A percentile compares a stretch with the other conserved stretches of the same genome.
Conservation (phyloP, 805 yeast genomes). For the Kodamaea lidongshanica region DNA sequence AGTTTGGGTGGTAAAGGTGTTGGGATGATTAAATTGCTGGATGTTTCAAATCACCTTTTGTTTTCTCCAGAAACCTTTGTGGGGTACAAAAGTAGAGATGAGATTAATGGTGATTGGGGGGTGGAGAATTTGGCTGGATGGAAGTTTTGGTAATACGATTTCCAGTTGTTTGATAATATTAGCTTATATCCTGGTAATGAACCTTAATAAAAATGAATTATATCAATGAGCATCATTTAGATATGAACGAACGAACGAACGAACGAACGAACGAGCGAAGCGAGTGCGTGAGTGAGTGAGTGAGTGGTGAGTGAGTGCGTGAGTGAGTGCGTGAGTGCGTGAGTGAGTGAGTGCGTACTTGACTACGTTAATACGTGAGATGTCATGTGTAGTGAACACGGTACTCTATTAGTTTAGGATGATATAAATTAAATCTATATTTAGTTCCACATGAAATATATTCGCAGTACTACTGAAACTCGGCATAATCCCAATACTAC, state of each 20-base stretch:
- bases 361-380: too few relatives aligned
- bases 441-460: not conserved
- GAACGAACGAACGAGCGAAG: too few relatives aligned
- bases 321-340: too few relatives aligned
- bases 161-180: constrained; percentile 1
- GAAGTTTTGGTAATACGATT: constrained; percentile 55
- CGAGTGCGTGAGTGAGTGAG: too few relatives aligned
- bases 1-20: constrained; percentile 88
- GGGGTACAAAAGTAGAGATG: constrained; percentile 34
- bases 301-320: too few relatives aligned
- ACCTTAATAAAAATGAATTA: too few relatives aligned
- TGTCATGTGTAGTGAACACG: not conserved
- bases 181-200: constrained; percentile 4
- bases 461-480: not conserved
- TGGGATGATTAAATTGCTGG: constrained; percentile 38
- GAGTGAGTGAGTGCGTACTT: too few relatives aligned
- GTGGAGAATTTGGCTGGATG: constrained; percentile 39
- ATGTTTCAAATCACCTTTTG: constrained; percentile 9
- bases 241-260: too few relatives aligned
- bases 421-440: too few relatives aligned
- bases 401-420: too few relatives aligned
- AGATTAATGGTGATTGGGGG: constrained; percentile 45
- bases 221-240: too few relatives aligned
- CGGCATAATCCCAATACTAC: too few relatives aligned
- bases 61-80: constrained; percentile 33